Base-by-base conservation (phyloP, 139 green algal genomes). In the Micractinium sp. region DNA sequence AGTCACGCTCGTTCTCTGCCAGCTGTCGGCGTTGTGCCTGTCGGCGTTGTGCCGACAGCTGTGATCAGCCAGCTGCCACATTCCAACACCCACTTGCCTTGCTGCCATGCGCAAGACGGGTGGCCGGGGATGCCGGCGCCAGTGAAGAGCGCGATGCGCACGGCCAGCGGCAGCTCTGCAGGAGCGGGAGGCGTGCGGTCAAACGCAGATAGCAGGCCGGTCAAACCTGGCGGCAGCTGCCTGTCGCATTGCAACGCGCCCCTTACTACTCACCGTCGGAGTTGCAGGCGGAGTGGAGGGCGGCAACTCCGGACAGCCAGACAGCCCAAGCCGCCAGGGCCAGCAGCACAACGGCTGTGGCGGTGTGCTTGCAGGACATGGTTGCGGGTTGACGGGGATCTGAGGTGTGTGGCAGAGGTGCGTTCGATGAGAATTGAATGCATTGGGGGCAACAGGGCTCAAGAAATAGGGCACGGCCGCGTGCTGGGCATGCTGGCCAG, bases 201-300 rank as follows among this genome's bases (percentile, higher is more conserved):
- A 3, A 33, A 14, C 20, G 36, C 18, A 27, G 25, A 27, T 38
- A 63, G 16, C 29, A 80, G 39, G 12, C 20, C 27, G 31, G 71
- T 13, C 71, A 31, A 39, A 41, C n/a, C 1, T 79, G 19, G 36
- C 39, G 12, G 77, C 77, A 9, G 29, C 76, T 33, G 19, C 36
- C 76, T 33, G 7, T 38, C 5, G 22, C 76, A 36, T 22, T 22
- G n/a, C 16, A 29, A 16, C 18, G 63, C 23, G 22, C 22, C 23
- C 22, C 22, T 0, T 20, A 14, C 18, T 5, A 15, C 76, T 56
- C 38, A 33, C 31, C 78, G 3, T 63, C 27, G 7, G 63, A 14
- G 41, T 35, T 35, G 78, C 41, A 41, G 78, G 78, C 78, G 47
- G 41, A 13, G 41, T 89, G 89, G 18, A 89, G 74, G 12, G 89